Evolutionary conservation across 1,284 basidiomycete genomes (phyloP).

Genomic region (Rhodotorula sp.): DNA sequence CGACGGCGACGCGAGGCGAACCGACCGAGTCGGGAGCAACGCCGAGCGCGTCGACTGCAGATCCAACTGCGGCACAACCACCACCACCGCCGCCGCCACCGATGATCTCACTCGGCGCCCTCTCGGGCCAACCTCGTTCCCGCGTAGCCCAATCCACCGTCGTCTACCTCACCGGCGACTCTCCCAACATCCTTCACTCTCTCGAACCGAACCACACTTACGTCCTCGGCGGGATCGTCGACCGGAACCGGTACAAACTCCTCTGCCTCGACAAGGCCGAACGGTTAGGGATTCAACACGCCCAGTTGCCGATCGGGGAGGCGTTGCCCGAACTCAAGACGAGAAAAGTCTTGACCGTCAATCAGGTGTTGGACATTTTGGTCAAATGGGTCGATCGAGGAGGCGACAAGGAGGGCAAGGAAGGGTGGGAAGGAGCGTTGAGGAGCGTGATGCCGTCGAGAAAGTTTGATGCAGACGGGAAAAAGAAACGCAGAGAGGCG

Average conservation of each 20-base stretch:
- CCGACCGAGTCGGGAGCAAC: background rate
- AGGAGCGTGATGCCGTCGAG: constrained; percentile 81
- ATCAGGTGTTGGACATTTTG: constrained; percentile 90
- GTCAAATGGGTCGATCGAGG: constrained; percentile 65
- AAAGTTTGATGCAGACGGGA: constrained; percentile 63
- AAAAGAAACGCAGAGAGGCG: constrained; percentile 8
- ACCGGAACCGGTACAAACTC: constrained; percentile 96
- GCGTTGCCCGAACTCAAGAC: constrained; percentile 78
- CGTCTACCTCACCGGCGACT: constrained; percentile 94
- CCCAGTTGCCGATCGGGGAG: constrained; percentile 86
- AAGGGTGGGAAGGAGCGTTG: constrained; percentile 72
- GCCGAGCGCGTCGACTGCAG: background rate
- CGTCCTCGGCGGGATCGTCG: constrained; percentile 93
- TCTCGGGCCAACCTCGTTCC: constrained; percentile 31
- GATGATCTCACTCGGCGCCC: constrained; percentile 19
- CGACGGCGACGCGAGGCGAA: background rate
- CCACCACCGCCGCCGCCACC: no score
- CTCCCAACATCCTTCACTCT: constrained; percentile 74
- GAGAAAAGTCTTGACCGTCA: constrained; percentile 94
- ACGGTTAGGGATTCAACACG: constrained; percentile 70
- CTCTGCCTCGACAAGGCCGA: constrained; percentile 83
- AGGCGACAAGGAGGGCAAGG: constrained; percentile 10
- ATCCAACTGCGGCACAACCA: background rate
- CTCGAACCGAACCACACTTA: constrained; percentile 66
- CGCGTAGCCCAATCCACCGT: constrained; percentile 55